Conservation (phyloP, 2,329 filamentous ascomycete genomes). For the Berkeleyomyces basicola region DNA sequence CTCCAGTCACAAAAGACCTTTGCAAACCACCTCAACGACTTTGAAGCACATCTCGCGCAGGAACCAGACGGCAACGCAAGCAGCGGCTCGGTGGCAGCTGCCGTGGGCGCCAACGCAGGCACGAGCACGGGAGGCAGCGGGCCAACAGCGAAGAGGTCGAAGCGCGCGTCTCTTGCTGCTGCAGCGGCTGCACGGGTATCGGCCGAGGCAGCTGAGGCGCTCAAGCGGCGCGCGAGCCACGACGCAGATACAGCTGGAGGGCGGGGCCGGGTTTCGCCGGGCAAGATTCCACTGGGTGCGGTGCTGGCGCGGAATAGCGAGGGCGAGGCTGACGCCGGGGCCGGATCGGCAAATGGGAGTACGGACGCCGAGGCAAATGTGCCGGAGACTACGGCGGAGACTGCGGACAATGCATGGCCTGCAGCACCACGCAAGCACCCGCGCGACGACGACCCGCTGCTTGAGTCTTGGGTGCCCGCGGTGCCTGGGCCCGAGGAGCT, state of each 20-base stretch:
- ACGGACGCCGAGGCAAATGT: not conserved
- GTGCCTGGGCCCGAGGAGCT: constrained; percentile 45
- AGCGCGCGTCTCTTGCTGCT: constrained; percentile 19
- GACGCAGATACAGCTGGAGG: not conserved
- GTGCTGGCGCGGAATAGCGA: not conserved
- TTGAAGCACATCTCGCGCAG: constrained; percentile 44
- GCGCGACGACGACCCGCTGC: constrained; percentile 39
- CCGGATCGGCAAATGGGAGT: not conserved
- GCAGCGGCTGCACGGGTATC: constrained; percentile 19
- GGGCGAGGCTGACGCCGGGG: not conserved
- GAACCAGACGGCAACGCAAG: not conserved
- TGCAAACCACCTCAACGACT: constrained; percentile 67
- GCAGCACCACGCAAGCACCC: constrained; percentile 22
- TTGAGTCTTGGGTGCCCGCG: constrained; percentile 40
- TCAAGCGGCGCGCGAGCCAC: not conserved
- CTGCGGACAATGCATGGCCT: not conserved
- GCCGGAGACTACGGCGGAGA: not conserved
- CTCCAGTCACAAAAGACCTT: constrained; percentile 70
- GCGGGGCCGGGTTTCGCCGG: not conserved
- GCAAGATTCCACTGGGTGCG: not conserved
- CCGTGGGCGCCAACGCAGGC: not conserved
- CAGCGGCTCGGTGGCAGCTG: not conserved
- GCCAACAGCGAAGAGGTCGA: constrained; percentile 7
- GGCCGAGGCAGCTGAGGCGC: not conserved
- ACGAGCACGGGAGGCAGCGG: not conserved